Evolutionary conservation across 1,284 basidiomycete genomes (phyloP).

Genomic region (Ceratobasidium sp.): DNA sequence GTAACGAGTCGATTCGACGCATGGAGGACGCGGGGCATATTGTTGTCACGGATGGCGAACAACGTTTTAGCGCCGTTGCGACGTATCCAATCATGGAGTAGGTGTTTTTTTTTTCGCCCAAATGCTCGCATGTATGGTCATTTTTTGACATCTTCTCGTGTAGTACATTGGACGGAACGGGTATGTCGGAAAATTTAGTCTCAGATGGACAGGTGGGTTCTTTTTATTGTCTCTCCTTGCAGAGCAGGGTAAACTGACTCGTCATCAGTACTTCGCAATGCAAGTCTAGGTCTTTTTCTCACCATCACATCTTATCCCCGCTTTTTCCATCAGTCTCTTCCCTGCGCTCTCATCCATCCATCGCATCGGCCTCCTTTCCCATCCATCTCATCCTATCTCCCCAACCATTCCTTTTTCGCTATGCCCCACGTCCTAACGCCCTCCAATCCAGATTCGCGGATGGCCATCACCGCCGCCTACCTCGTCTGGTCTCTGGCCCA

Average conservation of each 20-base stretch:
- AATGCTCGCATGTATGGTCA: not conserved
- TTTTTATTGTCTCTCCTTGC: not conserved
- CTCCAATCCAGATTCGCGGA: constrained; percentile 46
- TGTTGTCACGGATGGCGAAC: constrained; percentile 48
- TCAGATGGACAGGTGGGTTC: constrained; percentile 44
- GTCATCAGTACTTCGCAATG: constrained; percentile 18
- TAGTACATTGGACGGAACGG: constrained; percentile 45
- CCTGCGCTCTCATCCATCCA: too few species aligned
- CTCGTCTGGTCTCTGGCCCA: constrained; percentile 47
- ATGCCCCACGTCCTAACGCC: not conserved
- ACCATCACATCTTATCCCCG: not conserved
- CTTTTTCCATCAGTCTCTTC: constrained; percentile 1
- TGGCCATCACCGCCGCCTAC: constrained; percentile 47
- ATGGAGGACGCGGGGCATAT: constrained; percentile 46
- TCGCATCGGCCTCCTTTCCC: too few species aligned
- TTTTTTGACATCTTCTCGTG: not conserved
- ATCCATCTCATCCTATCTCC: not conserved
- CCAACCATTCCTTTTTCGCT: constrained; percentile 12
- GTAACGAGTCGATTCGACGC: constrained; percentile 44
- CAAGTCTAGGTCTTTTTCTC: not conserved
- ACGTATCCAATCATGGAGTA: constrained; percentile 47
- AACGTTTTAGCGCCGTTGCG: constrained; percentile 46
- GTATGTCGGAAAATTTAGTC: constrained; percentile 46
- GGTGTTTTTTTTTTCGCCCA: not conserved
- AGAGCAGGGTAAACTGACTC: not conserved